Evolutionary conservation across 148 eudicot genomes (phyloP).

Genomic region (Diospyros kaki): DNA sequence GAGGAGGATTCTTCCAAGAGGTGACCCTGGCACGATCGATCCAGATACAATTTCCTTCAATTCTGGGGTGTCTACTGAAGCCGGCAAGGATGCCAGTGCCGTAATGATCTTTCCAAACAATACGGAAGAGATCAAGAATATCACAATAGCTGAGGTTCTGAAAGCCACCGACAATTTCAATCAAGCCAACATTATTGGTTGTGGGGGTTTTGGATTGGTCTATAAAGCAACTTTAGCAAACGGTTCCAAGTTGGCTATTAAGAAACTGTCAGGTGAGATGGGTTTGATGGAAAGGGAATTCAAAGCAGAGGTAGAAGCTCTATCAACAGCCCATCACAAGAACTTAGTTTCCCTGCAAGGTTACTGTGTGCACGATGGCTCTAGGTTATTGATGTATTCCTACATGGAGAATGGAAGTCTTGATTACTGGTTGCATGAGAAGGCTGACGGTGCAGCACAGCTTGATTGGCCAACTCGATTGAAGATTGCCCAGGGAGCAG

Average conservation of each 20-base stretch:
- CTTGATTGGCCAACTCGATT: conserved; percentile 83
- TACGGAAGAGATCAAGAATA: conserved; percentile 42
- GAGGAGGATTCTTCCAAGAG: conserved; percentile 51
- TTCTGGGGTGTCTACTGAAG: conserved; percentile 35
- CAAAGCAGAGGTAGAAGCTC: conserved; percentile 83
- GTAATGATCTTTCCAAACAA: conserved; percentile 60
- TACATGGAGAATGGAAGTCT: conserved; percentile 94
- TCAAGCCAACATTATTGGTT: conserved; percentile 85
- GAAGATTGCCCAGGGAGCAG: conserved; percentile 62
- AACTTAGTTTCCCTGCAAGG: conserved; percentile 85
- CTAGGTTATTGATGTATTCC: conserved; percentile 69
- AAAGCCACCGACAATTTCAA: conserved; percentile 82
- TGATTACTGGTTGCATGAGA: conserved; percentile 95
- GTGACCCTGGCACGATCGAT: conserved; percentile 40
- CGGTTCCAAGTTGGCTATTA: conserved; percentile 74
- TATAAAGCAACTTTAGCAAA: conserved; percentile 72
- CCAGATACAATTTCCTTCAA: conserved; percentile 40
- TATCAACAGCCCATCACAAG: conserved; percentile 78
- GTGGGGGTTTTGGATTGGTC: conserved; percentile 95
- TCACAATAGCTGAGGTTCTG: conserved; percentile 56
- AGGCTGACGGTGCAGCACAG: conserved; percentile 55
- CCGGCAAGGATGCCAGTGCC: conserved; percentile 48
- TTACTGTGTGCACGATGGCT: conserved; percentile 75
- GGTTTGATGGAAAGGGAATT: conserved; percentile 90
- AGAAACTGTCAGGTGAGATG: conserved; percentile 90